Base-by-base conservation (phyloP, 768 basidiomycete species). In the Tephrocybe sp. region DNA sequence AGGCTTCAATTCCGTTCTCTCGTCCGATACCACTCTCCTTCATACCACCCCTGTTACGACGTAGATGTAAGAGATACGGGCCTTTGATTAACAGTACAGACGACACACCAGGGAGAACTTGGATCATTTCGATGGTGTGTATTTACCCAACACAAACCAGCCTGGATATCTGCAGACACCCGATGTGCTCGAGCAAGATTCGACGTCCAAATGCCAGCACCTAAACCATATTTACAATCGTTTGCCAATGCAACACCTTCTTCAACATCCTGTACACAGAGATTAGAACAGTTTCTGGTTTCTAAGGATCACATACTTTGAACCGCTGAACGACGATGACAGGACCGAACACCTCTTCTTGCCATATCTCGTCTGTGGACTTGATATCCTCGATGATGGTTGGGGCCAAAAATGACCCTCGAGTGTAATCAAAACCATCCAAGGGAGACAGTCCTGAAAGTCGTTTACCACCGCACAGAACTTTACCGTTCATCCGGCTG, bases 81-180 rank as follows among this genome's bases (percentile, higher is more conserved):
- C 5, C 16, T 18, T 44, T 11, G 12, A 47, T 7, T 22, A 28
- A 31, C 25, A 26, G 8, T n/a, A n/a, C n/a, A n/a, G n/a, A n/a
- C n/a, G n/a, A 63, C 78, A 31, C 61, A 89, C 91, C 92, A 94
- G 32, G 92, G 90, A 26, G 88, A 91, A 54, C 86, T 87, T 7
- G 92, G 92, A 61, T 93, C 90, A 58, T 94, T 93, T 38, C 91
- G 79, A 60, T 94, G 92, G 56, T 92, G 89, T 0, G 87, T 91
- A 62, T 94, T 93, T 30, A 92, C 80, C 92, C 92, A 94, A 37
- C 89, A 86, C 25, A 93, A 60, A 4, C 92, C 92, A 15, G 85
- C 73, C 56, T 93, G 76, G 28, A 94, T 83, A 27, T 71, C 70
- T 42, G 76, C 77, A 5, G 90, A 78, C 2, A 91, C 78, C 3